Base-by-base conservation (phyloP, 495 filamentous ascomycete species). In the Talaromyces borbonicus region DNA sequence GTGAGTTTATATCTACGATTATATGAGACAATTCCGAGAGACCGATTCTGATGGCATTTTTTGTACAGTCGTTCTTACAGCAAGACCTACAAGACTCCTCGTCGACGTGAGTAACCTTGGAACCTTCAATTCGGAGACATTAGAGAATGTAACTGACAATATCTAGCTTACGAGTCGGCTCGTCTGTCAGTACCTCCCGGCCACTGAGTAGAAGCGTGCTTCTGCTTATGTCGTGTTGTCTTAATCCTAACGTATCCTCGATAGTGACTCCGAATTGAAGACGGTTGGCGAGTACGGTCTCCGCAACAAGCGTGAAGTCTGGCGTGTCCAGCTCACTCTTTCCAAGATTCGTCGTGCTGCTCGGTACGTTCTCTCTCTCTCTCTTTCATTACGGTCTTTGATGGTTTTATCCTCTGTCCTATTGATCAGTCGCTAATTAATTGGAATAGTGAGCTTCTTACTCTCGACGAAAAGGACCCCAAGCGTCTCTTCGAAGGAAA, bases 341-440 rank as follows among this genome's bases (percentile, higher is more conserved):
- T 98, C 92, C 73, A 98, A 98, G 83, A 97, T 98, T 62, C 90
- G 92, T 87, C 93, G 92, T 93, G 92, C 92, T 82, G 92, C 92
- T 69, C 92, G 92, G 89, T 95, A 87, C 65, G 83, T 43, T n/a
- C 1, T 1, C 9, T 5, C 5, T 26, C 24, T n/a, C n/a, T n/a
- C n/a, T n/a, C n/a, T n/a, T n/a, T n/a, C n/a, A n/a, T n/a, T n/a
- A n/a, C n/a, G n/a, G n/a, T n/a, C n/a, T n/a, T n/a, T n/a, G n/a
- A n/a, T n/a, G n/a, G n/a, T n/a, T n/a, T n/a, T n/a, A n/a, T n/a
- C n/a, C n/a, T n/a, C n/a, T n/a, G n/a, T n/a, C n/a, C n/a, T n/a
- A n/a, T n/a, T n/a, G n/a, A n/a, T n/a, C n/a, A 5, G 2, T 14
- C 40, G 25, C 22, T 41, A 14, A 37, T 49, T 52, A 40, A 55